Evolutionary conservation across 345 rosid genomes (phyloP).

Genomic region (Rhizophora apiculata): DNA sequence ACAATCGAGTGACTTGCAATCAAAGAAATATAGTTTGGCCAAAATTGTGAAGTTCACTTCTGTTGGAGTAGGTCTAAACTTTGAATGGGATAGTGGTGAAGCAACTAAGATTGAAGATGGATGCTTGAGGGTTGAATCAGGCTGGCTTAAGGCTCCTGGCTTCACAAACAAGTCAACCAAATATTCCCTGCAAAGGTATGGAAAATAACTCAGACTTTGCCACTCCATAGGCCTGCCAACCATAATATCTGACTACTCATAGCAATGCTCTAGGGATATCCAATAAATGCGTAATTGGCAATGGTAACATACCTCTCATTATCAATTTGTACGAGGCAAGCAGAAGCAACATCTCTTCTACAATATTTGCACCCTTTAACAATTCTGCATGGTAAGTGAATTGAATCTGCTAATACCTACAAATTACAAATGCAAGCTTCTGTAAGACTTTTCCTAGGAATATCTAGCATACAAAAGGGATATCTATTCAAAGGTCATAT

Average conservation of each 20-base stretch:
- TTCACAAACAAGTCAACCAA: conserved; percentile 27
- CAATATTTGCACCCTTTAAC: conserved; percentile 33
- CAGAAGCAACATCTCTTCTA: conserved; percentile 20
- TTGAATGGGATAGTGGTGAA: conserved; percentile 27
- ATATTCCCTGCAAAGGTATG: conserved; percentile 22
- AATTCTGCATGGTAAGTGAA: conserved; percentile 31
- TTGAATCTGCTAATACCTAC: conserved; percentile 28
- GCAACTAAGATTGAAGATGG: conserved; percentile 22
- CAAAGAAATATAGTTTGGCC: conserved; percentile 21
- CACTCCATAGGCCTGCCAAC: not conserved
- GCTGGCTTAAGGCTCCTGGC: conserved; percentile 26
- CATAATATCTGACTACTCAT: not conserved
- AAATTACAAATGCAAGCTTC: not conserved
- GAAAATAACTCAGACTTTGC: conserved; percentile 11
- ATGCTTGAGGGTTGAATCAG: conserved; percentile 24
- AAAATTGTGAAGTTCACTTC: conserved; percentile 14
- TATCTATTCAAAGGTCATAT: not conserved
- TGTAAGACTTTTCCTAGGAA: not conserved
- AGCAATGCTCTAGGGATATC: not conserved
- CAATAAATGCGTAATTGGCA: not conserved
- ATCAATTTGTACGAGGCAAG: conserved; percentile 25
- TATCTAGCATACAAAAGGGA: not conserved
- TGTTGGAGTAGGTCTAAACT: conserved; percentile 18
- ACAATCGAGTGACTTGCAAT: conserved; percentile 11
- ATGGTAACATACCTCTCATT: conserved; percentile 21